Evolutionary conservation across 2,329 filamentous ascomycete species (phyloP), one percentile per base, ranked within the genome.

Genomic region (Thelonectria olida): DNA sequence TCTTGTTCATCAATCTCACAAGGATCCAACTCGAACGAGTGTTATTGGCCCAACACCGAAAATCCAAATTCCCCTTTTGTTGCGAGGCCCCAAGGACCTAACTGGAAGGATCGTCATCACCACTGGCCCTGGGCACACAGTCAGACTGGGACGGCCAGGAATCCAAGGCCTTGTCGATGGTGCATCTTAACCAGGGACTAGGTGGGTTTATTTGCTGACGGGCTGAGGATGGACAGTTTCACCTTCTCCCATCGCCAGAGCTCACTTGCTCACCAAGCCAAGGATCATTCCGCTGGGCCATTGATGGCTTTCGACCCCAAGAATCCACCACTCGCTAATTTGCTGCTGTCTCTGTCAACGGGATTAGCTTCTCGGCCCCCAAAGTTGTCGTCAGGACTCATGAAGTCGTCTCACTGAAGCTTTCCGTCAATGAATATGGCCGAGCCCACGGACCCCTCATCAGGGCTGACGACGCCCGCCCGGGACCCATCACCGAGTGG

Each of bases 391-490:
- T 39, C 42, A 47, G 23, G 22, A 20, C 34, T n/a, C 28, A 34
- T 22, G 5, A 27, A 17, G 22, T 56, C n/a, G 44, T 47, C 53
- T 47, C 28, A 17, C 34, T 20, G 10, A 34, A 50, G 15, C 27
- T 25, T 42, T 42, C 54, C 34, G 12, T 39, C 27, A 15, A 45
- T 31, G 12, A 38, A 17, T 27, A 28, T 41, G 15, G 25, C 36
- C 41, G 34, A 38, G 23, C 28, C 10, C 48, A 61, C 41, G 20
- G 66, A 58, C 62, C 66, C 53, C n/a, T 62, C 53, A 62, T 59
- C 61, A 59, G 50, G 66, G 68, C 68, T 70, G 64, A 70, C 68
- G 68, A 71, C 68, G 70, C 61, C 59, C 38, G 61, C 49, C 64
- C 53, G 17, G 61, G 62, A 61, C 62, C 38, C 20, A 22, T 22